Conservation (phyloP, 352 stramenopile genomes). For the Globisporangium middletonii region DNA sequence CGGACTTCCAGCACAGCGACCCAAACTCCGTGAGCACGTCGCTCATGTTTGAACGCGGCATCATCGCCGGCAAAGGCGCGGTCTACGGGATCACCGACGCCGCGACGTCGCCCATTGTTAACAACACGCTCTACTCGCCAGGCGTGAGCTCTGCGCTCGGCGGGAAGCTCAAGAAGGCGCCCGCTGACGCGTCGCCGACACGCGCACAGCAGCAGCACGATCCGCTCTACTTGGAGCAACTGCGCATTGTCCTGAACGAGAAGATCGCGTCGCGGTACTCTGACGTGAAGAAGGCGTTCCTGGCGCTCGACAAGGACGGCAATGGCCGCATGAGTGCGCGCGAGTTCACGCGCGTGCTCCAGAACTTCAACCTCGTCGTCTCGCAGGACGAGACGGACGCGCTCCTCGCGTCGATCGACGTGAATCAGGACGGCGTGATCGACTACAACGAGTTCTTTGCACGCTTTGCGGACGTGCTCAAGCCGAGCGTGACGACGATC, state of each 20-base stretch:
- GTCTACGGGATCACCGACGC: constrained; percentile 15
- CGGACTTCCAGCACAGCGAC: constrained; percentile 56
- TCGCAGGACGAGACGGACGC: constrained; percentile 29
- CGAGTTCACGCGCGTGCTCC: constrained; percentile 48
- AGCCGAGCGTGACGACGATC: constrained; percentile 21
- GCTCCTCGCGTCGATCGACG: constrained; percentile 29
- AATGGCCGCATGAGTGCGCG: constrained; percentile 33
- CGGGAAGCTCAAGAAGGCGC: constrained; percentile 9
- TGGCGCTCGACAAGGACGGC: constrained; percentile 32
- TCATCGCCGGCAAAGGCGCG: constrained; percentile 13
- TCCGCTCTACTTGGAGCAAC: constrained; percentile 39
- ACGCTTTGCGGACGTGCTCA: constrained; percentile 47
- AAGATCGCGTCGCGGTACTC: constrained; percentile 33
- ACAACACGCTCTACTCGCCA: constrained; percentile 47
- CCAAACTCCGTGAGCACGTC: constrained; percentile 62
- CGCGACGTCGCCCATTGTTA: constrained; percentile 10
- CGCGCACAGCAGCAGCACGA: constrained; percentile 14
- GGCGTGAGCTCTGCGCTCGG: constrained; percentile 33
- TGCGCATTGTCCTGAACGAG: constrained; percentile 58
- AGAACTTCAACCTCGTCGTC: constrained; percentile 39
- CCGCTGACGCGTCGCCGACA: constrained; percentile 1
- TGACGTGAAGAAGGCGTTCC: constrained; percentile 46
- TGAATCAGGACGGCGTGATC: constrained; percentile 31
- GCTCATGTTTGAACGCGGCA: constrained; percentile 33
- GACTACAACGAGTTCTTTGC: constrained; percentile 64